Evolutionary conservation across 257 asterid species (phyloP).

Genomic region (Nicotiana tomentosiformis): DNA sequence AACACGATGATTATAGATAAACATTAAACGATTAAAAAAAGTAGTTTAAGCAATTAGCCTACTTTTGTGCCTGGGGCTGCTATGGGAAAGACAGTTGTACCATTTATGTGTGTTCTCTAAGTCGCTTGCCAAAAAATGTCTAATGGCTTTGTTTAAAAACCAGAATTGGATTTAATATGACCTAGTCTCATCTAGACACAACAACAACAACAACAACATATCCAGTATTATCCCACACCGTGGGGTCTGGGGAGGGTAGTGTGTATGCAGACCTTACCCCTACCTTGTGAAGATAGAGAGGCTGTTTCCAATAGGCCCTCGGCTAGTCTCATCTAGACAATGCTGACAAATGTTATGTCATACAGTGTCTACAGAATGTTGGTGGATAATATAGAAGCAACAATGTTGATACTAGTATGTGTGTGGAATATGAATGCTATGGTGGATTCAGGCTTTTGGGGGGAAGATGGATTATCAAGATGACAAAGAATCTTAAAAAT

Average conservation of each 20-base stretch:
- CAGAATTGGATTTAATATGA: not conserved
- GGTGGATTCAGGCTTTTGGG: not conserved
- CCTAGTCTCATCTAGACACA: not conserved
- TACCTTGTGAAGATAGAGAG: too few species aligned
- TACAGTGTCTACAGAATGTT: not conserved
- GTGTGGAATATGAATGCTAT: not conserved
- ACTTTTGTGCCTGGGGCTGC: not conserved
- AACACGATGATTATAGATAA: not conserved
- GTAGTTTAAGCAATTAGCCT: not conserved
- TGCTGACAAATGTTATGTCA: not conserved
- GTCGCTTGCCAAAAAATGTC: not conserved
- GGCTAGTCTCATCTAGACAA: not conserved
- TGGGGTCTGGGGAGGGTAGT: too few species aligned
- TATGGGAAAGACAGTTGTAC: not conserved
- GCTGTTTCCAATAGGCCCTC: too few species aligned
- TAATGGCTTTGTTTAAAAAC: not conserved
- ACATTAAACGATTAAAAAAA: not conserved
- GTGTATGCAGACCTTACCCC: too few species aligned
- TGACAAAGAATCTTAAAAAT: not conserved
- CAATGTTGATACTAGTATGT: not conserved
- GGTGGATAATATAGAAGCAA: not conserved
- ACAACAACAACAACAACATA: too few species aligned
- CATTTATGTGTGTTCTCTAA: not conserved
- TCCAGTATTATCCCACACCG: too few species aligned
- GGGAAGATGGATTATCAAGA: not conserved